phyloP scores from a whole-genome alignment of 352 stramenopile genomes.

The Phytophthora chlamydospora region DNA sequence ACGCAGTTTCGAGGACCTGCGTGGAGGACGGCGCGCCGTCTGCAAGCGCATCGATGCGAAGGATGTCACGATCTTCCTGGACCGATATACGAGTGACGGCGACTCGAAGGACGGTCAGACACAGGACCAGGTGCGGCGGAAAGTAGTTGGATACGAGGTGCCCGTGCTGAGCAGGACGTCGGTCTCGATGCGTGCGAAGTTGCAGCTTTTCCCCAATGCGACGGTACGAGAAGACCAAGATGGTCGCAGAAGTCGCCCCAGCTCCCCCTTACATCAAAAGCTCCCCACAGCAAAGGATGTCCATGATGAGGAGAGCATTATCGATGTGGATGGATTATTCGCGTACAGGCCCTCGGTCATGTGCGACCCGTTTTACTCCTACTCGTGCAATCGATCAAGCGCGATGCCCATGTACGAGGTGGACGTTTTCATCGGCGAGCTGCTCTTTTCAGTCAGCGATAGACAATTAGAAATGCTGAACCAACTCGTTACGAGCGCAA shows the following conservation, averaged over 20 bases:
- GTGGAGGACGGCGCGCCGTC: constrained; percentile 51
- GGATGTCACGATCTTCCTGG: constrained; percentile 85
- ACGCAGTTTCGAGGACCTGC: constrained; percentile 71
- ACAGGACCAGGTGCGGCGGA: constrained; percentile 53
- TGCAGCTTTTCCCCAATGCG: constrained; percentile 51
- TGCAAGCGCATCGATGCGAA: constrained; percentile 76
- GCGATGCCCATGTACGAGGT: constrained; percentile 64
- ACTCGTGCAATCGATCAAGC: constrained; percentile 55
- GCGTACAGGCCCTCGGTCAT: constrained; percentile 49
- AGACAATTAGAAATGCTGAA: constrained; percentile 84
- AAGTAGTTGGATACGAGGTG: constrained; percentile 83
- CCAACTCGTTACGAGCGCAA: constrained; percentile 59
- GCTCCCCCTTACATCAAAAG: constrained; percentile 20
- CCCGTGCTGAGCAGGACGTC: constrained; percentile 77
- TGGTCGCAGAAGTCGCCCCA: constrained; percentile 17
- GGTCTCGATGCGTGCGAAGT: constrained; percentile 59
- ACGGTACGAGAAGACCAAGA: constrained; percentile 12
- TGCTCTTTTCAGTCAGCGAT: constrained; percentile 84
- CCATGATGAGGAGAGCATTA: constrained; percentile 24
- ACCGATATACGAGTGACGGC: constrained; percentile 76
- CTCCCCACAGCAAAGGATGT: not conserved
- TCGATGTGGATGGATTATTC: constrained; percentile 48
- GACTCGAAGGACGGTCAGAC: constrained; percentile 31
- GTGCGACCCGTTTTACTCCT: constrained; percentile 74
- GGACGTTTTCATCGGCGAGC: constrained; percentile 71